Evolutionary conservation across 140 eudicot species (phyloP).

Genomic region (Oenanthe javanica): DNA sequence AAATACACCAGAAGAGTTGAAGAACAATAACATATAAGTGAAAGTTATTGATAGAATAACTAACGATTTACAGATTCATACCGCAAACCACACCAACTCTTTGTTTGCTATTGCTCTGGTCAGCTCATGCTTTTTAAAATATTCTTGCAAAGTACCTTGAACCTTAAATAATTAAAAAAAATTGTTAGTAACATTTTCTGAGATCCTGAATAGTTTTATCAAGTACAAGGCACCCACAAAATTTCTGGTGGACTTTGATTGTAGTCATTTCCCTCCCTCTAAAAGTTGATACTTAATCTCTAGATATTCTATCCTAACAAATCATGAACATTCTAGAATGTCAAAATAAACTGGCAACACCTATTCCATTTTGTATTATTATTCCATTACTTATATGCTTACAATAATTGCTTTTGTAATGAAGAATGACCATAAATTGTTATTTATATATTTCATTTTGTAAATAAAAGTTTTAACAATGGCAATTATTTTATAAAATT

Average conservation of each 20-base stretch:
- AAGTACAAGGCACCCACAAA: not conserved
- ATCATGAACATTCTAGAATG: not conserved
- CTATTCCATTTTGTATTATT: not conserved
- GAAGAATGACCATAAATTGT: not conserved
- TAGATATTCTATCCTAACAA: not conserved
- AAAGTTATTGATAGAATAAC: not conserved
- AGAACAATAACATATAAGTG: not conserved
- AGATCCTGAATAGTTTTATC: not conserved
- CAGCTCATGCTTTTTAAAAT: constrained; percentile 49
- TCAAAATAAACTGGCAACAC: not conserved
- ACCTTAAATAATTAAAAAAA: constrained; percentile 28
- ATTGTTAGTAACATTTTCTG: not conserved
- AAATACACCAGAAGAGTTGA: constrained; percentile 13
- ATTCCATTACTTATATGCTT: no score
- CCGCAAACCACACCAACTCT: constrained; percentile 83
- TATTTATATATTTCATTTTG: no score
- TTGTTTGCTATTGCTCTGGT: constrained; percentile 63
- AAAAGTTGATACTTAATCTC: not conserved
- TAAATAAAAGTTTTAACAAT: no score
- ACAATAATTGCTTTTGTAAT: no score
- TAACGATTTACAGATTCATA: constrained; percentile 22
- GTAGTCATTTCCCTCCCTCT: not conserved
- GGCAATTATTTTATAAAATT: no score
- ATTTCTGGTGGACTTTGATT: not conserved
- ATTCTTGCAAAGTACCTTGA: constrained; percentile 54